Evolutionary conservation across 306 rosid genomes (phyloP), one percentile per base, ranked within the genome.

Genomic region (Malus orientalis): DNA sequence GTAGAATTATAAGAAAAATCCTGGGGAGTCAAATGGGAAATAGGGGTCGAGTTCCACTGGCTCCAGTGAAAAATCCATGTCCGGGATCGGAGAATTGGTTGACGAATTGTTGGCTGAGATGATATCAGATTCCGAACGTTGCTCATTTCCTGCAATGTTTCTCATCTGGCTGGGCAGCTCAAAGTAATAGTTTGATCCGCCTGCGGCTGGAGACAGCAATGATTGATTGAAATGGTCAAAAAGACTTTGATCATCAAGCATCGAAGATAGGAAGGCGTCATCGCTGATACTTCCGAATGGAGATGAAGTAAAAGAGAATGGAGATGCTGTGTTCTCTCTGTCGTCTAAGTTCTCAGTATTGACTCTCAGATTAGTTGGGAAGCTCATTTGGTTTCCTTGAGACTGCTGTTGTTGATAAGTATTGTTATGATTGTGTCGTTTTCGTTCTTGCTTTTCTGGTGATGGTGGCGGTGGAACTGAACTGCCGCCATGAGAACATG

Each of bases 21-120:
- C 91, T 1, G 74, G 80, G 71, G 80, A 4, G 77, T 85, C 83
- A 73, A 90, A 91, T 47, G 83, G 86, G 83, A 88, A 88, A 80
- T 80, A 78, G 62, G 84, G 88, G 59, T 85, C 88, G 54, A 86
- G 59, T 64, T 85, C 87, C 44, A 53, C 81, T 0, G 75, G 81
- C 53, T 88, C 90, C 64, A 87, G 83, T 16, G 91, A 59, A 87
- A 93, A 91, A 74, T 87, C 87, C 74, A 90, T 73, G 61, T 88
- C 92, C 22, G 84, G 85, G 42, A 87, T 88, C 25, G 96, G 89
- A 74, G 89, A 88, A 70, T 79, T 88, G 81, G 85, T 75, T 53
- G 87, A 58, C 62, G 91, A 95, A 78, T 90, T 83, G 83, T 82
- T 80, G 84, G 90, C 90, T 38, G 91, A 87, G 88, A 85, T 55